Base-by-base conservation (phyloP, 768 basidiomycete genomes). In the Cantharellus anzutake region DNA sequence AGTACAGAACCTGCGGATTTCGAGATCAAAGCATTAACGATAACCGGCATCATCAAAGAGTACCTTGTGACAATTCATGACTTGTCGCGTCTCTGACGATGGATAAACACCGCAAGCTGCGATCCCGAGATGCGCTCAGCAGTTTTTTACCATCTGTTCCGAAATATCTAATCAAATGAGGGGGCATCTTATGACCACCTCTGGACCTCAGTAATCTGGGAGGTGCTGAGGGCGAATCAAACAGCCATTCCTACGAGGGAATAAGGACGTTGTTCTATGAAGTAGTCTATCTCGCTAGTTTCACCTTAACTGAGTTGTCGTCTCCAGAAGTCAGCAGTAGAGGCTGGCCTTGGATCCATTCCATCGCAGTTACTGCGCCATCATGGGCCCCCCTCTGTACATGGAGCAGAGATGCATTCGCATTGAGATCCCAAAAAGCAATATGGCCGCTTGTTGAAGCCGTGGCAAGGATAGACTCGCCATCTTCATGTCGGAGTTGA, bases 141-240 rank as follows among this genome's bases (percentile, higher is more conserved):
- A 99, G 72, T 63, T 90, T 84, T 71, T 99, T 99, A 2, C 96
- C 96, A 66, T 99, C 94, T n/a, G 86, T 82, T 7, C 93, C 94
- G 69, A 96, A 97, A 70, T 90, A 97, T 59, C 93, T 78, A 56
- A 99, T 89, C 20, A 92, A 75, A 67, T 92, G 84, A 0, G 92
- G 92, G 16, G 96, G 91, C 0, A 81, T 77, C 63, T 86, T 86
- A 66, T 99, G 96, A 41, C 96, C 96, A 0, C 89, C 84, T 52
- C 96, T 80, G 69, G 80, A 89, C 73, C 97, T 98, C 35, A 97
- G 77, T 5, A 98, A 73, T 59, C 89, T 79, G 1, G 96, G 94
- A 34, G 86, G 74, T 1, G 84, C 75, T 0, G 86, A 85, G 0
- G 91, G 89, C 0, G 92, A 87, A 66, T 98, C 96, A 65, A 94